Evolutionary conservation across 371 early-diverging fungal species (phyloP), one percentile per base, ranked within the genome.

Genomic region (Mortierella sp.): DNA sequence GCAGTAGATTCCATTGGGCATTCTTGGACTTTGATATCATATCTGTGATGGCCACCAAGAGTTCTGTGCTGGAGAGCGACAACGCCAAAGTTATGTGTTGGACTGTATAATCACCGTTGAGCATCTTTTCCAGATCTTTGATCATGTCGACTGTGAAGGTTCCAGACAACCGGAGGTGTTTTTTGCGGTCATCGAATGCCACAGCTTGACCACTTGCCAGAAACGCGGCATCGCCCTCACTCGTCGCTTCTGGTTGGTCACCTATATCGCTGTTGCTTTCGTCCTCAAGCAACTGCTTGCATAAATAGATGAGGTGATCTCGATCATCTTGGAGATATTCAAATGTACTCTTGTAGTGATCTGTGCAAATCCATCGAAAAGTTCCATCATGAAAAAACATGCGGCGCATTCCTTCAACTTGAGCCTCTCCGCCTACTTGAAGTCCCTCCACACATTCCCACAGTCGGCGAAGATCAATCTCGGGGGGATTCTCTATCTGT

Each of bases 401-500:
- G 26, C 74, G 68, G 22, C 62, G 62, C 74, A 74, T 68, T 9
- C 58, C 8, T 3, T 74, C 68, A 28, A 52, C 64, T 0, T 49
- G 45, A 9, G 49, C 11, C 52, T 51, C 60, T 8, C 66, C 62
- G 2, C 49, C 64, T 10, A 39, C 51, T 22, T 51, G 63, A 2
- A 68, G 68, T 10, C 68, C 59, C 18, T 74, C 68, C 5, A 74
- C 74, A 14, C 57, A 74, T 49, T 74, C 74, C 74, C 74, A 74
- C n/a, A 74, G 51, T 20, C 74, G 68, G 24, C 52, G 37, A 3
- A 68, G 22, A 59, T 74, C 68, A 20, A 74, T 39, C 68, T 52
- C 40, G 10, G 63, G 68, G n/a, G n/a, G 26, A n/a, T 30, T n/a
- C 16, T 64, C 52, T 30, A 43, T 24, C 18, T 24, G 16, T 18